Percentiles rank a stretch among this genome's conserved stretches.
Evolutionary conservation across 805 yeast genomes (phyloP).

Genomic region (Lipomyces chichibuensis): DNA sequence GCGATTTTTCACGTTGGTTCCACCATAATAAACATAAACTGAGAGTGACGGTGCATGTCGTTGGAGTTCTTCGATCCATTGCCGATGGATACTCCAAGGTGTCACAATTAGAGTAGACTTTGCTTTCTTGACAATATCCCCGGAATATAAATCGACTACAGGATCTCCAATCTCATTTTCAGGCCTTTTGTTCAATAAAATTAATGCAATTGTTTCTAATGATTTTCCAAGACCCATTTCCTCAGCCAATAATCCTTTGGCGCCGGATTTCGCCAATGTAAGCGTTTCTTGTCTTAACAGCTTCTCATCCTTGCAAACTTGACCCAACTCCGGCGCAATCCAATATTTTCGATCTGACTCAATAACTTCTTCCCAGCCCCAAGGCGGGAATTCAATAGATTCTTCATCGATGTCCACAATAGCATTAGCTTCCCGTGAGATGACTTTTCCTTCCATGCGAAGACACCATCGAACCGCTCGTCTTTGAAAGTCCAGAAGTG

Average conservation of each 20-base stretch:
- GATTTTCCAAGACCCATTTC: constrained; percentile 99
- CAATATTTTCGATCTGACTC: constrained; percentile 19
- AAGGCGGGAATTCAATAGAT: constrained; percentile 33
- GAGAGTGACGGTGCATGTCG: constrained; percentile 62
- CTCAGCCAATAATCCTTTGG: constrained; percentile 73
- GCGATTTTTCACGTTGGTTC: constrained; percentile 19
- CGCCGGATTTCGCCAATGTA: constrained; percentile 26
- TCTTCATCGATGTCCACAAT: constrained; percentile 37
- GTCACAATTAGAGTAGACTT: constrained; percentile 81
- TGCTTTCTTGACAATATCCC: constrained; percentile 53
- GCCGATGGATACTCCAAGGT: constrained; percentile 80
- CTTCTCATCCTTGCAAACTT: constrained; percentile 16
- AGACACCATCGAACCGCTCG: constrained; percentile 47
- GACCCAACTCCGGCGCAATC: constrained; percentile 34
- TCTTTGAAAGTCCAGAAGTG: constrained; percentile 39
- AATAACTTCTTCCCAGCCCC: constrained; percentile 31
- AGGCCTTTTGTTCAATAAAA: constrained; percentile 63
- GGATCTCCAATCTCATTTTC: constrained; percentile 13
- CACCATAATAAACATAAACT: constrained; percentile 57
- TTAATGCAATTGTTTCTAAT: constrained; percentile 73
- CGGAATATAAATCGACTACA: constrained; percentile 43
- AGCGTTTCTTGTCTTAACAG: constrained; percentile 32
- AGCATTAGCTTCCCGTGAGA: constrained; percentile 16
- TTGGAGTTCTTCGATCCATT: constrained; percentile 80
- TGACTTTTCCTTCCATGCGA: constrained; percentile 44